A percentile compares a stretch with the other conserved stretches of the same genome.
Evolutionary conservation across 2,329 filamentous ascomycete genomes (phyloP).

Genomic region (Neurospora sp.): DNA sequence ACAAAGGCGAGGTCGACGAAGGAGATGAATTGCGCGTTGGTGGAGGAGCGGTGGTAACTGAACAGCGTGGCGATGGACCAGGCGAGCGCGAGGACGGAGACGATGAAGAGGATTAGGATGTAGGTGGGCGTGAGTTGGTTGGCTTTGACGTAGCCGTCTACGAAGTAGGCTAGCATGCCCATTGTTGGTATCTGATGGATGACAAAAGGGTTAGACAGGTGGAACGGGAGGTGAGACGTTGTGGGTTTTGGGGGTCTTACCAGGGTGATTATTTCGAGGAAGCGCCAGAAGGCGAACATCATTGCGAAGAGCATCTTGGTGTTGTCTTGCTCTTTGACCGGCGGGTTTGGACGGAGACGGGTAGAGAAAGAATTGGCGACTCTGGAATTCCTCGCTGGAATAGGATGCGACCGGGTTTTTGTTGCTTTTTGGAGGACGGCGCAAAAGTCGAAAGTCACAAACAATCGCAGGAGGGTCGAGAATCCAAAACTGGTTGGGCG

Average conservation of each 20-base stretch:
- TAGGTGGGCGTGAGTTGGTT: slow-evolving; percentile 52
- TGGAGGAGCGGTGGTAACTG: slow-evolving; percentile 51
- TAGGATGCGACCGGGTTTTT: neutral
- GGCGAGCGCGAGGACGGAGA: slow-evolving; percentile 50
- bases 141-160: slow-evolving; percentile 44
- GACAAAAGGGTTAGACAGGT: neutral
- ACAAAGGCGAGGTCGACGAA: slow-evolving; percentile 52
- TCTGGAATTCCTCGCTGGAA: neutral
- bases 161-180: slow-evolving; percentile 59
- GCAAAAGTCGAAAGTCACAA: neutral
- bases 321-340: slow-evolving; percentile 4
- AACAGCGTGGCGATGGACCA: slow-evolving; percentile 58
- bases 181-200: slow-evolving; percentile 43
- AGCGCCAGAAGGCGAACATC: slow-evolving; percentile 52
- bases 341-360: neutral
- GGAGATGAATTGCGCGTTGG: slow-evolving; percentile 51
- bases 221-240: too few species aligned
- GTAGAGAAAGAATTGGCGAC: neutral
- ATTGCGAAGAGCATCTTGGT: slow-evolving; percentile 50
- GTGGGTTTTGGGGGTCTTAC: slow-evolving; percentile 29
- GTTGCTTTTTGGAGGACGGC: neutral
- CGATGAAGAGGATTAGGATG: slow-evolving; percentile 59
- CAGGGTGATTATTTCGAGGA: slow-evolving; percentile 52
- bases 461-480: neutral
- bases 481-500: neutral